Percentiles rank a stretch among this genome's conserved stretches.
Evolutionary conservation across 495 filamentous ascomycete genomes (phyloP).

Genomic region (Neurospora terricola): DNA sequence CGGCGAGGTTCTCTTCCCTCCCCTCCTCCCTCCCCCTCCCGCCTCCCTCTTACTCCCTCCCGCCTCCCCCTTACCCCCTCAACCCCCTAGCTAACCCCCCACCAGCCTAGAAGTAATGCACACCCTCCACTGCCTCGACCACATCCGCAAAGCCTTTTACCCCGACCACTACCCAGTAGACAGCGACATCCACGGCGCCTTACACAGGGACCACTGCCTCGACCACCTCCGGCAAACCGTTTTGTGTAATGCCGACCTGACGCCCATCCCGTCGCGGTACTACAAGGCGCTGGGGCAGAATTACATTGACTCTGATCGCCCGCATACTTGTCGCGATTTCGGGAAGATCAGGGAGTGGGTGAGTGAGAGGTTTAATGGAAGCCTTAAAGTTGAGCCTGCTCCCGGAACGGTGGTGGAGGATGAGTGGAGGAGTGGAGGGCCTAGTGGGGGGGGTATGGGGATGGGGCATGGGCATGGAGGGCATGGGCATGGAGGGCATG

Average conservation of each 20-base stretch:
- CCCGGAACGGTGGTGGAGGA: neutral
- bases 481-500: neutral
- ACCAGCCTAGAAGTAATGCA: constrained; percentile 4
- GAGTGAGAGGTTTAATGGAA: neutral
- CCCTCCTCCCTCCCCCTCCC: neutral
- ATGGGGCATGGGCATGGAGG: neutral
- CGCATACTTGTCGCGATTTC: neutral
- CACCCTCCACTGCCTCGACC: constrained; percentile 5
- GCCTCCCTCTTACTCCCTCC: neutral
- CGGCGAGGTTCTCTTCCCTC: neutral
- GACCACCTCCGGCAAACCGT: constrained; percentile 1
- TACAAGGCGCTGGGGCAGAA: neutral
- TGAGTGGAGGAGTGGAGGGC: neutral
- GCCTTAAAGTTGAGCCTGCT: neutral
- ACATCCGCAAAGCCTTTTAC: constrained; percentile 1
- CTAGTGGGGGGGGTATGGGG: neutral
- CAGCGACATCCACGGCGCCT: neutral
- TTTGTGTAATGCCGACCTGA: constrained; percentile 1
- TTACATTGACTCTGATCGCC: neutral
- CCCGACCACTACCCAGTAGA: neutral
- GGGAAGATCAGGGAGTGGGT: neutral
- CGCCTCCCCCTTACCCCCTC: neutral
- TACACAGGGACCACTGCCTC: constrained; percentile 2
- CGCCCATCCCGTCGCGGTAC: constrained; percentile 3
- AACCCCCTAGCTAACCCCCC: neutral